Conservation (phyloP, 768 basidiomycete genomes). For the Suillus clintonianus region DNA sequence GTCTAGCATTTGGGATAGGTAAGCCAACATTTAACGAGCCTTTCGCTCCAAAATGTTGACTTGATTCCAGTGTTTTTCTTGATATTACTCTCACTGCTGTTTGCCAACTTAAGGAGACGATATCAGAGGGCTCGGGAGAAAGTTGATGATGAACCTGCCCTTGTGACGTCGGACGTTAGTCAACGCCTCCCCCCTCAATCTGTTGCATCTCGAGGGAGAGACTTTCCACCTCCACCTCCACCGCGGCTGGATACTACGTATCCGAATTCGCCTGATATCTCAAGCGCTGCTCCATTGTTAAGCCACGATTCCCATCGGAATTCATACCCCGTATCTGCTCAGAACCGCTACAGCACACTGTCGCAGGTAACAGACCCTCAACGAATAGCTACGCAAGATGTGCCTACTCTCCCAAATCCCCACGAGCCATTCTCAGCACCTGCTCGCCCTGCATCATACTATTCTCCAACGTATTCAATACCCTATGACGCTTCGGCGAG, state of each 20-base stretch:
- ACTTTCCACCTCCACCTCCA: neutral
- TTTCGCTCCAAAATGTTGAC: neutral
- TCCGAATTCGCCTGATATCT: neutral
- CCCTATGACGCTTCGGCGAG: neutral
- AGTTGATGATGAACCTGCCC: neutral
- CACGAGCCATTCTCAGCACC: constrained; percentile 10
- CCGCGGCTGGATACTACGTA: neutral
- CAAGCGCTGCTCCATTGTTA: neutral
- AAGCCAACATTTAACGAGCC: constrained; percentile 1
- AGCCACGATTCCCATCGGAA: neutral
- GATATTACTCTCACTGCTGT: neutral
- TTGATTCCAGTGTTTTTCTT: neutral
- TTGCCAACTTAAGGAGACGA: constrained; percentile 6
- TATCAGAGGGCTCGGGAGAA: constrained; percentile 3
- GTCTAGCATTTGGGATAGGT: constrained; percentile 27
- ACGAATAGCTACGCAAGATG: neutral
- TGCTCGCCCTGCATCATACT: constrained; percentile 1
- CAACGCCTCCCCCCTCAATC: neutral
- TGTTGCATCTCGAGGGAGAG: neutral
- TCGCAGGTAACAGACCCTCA: constrained; percentile 1
- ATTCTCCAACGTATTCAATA: neutral
- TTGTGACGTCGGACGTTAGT: neutral
- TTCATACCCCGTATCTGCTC: constrained; percentile 4
- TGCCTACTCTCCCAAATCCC: constrained; percentile 7
- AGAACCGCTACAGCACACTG: constrained; percentile 7